Percentiles rank a stretch among this genome's conserved stretches.
These are phyloP conservation scores for Cladorrhinum sp. DNA, from an alignment of 2,329 filamentous ascomycete species.

Conservation along the genomic window DNA sequence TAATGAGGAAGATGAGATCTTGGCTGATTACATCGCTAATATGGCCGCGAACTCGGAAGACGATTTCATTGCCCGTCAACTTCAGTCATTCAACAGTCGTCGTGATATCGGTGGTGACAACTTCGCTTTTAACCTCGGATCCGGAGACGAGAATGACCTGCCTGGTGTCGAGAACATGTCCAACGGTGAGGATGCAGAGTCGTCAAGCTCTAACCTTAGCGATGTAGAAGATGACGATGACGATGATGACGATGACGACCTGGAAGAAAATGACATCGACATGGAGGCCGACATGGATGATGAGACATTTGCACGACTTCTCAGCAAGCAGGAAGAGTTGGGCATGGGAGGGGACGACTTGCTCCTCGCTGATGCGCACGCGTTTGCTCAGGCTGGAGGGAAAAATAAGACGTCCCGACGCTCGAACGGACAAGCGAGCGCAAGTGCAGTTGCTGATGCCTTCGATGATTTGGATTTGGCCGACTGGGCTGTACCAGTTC, in stretches of 20 bases:
- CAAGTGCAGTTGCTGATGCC: constrained; percentile 43
- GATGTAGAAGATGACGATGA: constrained; percentile 27
- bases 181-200: constrained; percentile 7
- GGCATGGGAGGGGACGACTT: constrained; percentile 59
- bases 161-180: constrained; percentile 41
- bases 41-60: constrained; percentile 46
- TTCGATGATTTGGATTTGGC: constrained; percentile 78
- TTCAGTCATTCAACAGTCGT: constrained; percentile 30
- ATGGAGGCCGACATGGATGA: constrained; percentile 61
- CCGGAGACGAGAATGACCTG: constrained; percentile 33
- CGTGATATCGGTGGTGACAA: constrained; percentile 46
- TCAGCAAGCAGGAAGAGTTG: constrained; percentile 61
- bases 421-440: constrained; percentile 36
- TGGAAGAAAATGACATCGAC: constrained; percentile 37
- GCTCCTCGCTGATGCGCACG: constrained; percentile 48
- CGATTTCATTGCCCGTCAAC: constrained; percentile 21
- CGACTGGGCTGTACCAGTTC: constrained; percentile 73
- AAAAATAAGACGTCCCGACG: constrained; percentile 7
- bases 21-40: constrained; percentile 71
- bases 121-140: constrained; percentile 35
- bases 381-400: constrained; percentile 32
- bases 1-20: constrained; percentile 49
- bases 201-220: neutral
- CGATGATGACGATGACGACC: constrained; percentile 26
- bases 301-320: constrained; percentile 58